Evolutionary conservation across 768 basidiomycete species (phyloP).

Genomic region (Pisolithus orientalis): DNA sequence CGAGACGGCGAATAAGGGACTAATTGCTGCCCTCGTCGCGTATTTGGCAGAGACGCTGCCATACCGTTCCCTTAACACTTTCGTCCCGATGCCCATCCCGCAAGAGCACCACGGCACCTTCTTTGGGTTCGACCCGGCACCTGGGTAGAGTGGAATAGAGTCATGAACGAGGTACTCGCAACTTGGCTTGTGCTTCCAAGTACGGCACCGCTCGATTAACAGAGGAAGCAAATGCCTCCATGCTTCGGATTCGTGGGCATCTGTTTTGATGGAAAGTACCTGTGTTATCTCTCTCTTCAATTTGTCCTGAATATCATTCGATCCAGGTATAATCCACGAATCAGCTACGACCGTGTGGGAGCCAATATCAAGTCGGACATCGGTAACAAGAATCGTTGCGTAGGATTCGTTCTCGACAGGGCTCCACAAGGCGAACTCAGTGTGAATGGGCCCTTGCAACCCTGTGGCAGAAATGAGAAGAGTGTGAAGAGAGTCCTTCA

Average conservation of each 20-base stretch:
- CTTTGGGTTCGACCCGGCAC: constrained; percentile 1
- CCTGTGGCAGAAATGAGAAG: constrained; percentile 25
- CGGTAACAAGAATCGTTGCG: constrained; percentile 41
- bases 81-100: constrained; percentile 43
- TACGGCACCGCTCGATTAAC: constrained; percentile 43
- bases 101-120: constrained; percentile 46
- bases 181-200: constrained; percentile 36
- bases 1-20: constrained; percentile 48
- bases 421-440: constrained; percentile 16
- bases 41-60: constrained; percentile 31
- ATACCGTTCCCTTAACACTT: constrained; percentile 33
- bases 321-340: constrained; percentile 30
- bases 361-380: constrained; percentile 40
- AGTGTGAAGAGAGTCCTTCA: constrained; percentile 11
- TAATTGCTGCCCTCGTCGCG: constrained; percentile 44
- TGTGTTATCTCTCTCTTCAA: constrained; percentile 6
- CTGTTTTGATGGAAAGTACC: constrained; percentile 10
- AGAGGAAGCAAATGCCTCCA: constrained; percentile 46
- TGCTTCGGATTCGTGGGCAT: constrained; percentile 10
- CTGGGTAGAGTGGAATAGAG: constrained; percentile 30
- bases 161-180: constrained; percentile 37
- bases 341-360: constrained; percentile 35
- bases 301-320: constrained; percentile 1
- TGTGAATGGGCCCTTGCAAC: constrained; percentile 7
- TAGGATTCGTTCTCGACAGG: constrained; percentile 14